Evolutionary conservation across 306 rosid species (phyloP).

Genomic region (Fragaria vesca): DNA sequence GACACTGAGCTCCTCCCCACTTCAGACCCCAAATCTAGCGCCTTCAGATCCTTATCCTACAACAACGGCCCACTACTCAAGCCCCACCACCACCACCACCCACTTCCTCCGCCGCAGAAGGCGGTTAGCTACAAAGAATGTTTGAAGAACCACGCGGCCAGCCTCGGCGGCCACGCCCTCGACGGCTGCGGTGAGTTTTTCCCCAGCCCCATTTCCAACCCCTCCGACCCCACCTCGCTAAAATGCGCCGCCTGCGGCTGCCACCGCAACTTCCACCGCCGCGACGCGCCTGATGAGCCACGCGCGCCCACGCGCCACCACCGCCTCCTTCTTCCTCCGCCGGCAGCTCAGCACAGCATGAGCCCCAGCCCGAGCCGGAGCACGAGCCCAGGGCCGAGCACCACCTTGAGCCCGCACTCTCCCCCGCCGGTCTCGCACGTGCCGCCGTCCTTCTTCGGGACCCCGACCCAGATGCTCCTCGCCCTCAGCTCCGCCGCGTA

Average conservation of each 20-base stretch:
- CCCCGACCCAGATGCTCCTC: conserved; percentile 65
- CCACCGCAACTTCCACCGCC: conserved; percentile 98
- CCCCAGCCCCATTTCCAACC: conserved; percentile 45
- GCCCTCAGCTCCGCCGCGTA: conserved; percentile 44
- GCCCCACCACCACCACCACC: conserved; percentile 35
- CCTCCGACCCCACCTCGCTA: conserved; percentile 62
- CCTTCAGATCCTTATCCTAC: conserved; percentile 38
- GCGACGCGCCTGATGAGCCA: conserved; percentile 34
- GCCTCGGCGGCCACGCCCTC: conserved; percentile 76
- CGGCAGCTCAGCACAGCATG: conserved; percentile 30
- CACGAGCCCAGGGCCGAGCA: conserved; percentile 47
- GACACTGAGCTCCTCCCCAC: conserved; percentile 46
- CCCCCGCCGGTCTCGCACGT: conserved; percentile 77
- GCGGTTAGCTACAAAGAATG: conserved; percentile 65
- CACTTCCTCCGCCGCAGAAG: conserved; percentile 4
- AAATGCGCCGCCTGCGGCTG: conserved; percentile 95
- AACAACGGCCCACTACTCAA: conserved; percentile 51
- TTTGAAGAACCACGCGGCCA: conserved; percentile 86
- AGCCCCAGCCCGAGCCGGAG: conserved; percentile 49
- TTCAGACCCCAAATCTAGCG: conserved; percentile 25
- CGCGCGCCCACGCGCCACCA: conserved; percentile 24
- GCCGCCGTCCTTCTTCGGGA: conserved; percentile 51
- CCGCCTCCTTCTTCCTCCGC: conserved; percentile 12
- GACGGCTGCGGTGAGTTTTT: conserved; percentile 96
- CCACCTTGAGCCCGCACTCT: conserved; percentile 56